A percentile compares a stretch with the other conserved stretches of the same genome.
These are phyloP conservation scores for Lolium perenne DNA, from an alignment of 176 grass and related monocot genomes.

Conservation along the genomic window DNA sequence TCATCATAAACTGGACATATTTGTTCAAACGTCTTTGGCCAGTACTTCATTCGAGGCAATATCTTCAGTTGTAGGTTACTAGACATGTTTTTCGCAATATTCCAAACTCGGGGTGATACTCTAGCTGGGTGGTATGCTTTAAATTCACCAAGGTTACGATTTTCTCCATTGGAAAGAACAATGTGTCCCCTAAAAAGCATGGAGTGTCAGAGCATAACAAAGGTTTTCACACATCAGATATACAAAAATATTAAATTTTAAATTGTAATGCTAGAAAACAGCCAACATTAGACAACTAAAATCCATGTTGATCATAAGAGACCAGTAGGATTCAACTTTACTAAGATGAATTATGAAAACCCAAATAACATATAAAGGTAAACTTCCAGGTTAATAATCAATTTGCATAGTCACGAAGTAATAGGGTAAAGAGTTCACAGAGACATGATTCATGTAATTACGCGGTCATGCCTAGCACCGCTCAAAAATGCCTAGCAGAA, in stretches of 20 bases:
- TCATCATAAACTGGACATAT: slow-evolving; percentile 33
- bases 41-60: slow-evolving; percentile 41
- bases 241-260: neutral
- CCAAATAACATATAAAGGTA: slow-evolving; percentile 12
- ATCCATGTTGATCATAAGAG: neutral
- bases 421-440: slow-evolving; percentile 12
- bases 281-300: neutral
- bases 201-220: neutral
- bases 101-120: slow-evolving; percentile 25
- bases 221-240: neutral
- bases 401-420: neutral
- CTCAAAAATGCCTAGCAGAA: neutral
- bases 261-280: slow-evolving; percentile 1
- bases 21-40: slow-evolving; percentile 36
- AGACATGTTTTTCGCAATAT: slow-evolving; percentile 31
- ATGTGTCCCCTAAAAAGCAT: slow-evolving; percentile 41
- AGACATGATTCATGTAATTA: neutral
- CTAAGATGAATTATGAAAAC: neutral
- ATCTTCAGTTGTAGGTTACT: slow-evolving; percentile 30
- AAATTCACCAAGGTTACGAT: slow-evolving; percentile 29
- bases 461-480: neutral
- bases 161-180: slow-evolving; percentile 11
- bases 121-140: slow-evolving; percentile 44
- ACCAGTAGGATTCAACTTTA: neutral
- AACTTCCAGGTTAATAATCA: neutral